These are phyloP conservation scores for Cydonia oblonga DNA, from an alignment of 331 rosid genomes.

Conservation along the genomic window DNA sequence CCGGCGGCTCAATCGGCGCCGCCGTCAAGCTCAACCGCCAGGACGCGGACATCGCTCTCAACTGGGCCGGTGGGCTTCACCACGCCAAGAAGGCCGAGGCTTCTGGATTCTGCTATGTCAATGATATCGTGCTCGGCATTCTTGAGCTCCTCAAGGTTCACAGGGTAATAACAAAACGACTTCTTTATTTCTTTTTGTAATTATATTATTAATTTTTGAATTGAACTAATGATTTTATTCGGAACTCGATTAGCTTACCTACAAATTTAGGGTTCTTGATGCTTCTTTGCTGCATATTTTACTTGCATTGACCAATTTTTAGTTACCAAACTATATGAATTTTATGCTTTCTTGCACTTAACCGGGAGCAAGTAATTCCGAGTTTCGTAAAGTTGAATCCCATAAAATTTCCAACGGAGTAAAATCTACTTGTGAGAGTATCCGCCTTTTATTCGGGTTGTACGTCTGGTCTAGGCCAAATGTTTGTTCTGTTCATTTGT, in stretches of 20 bases:
- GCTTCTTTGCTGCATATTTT: not conserved
- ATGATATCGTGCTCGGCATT: constrained; percentile 82
- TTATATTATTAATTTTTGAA: no score
- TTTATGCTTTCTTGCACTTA: not conserved
- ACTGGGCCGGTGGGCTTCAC: constrained; percentile 92
- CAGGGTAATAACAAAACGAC: constrained; percentile 34
- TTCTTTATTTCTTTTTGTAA: not conserved
- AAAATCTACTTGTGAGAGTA: not conserved
- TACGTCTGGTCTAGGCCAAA: not conserved
- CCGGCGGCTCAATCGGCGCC: constrained; percentile 92
- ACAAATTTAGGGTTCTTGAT: not conserved
- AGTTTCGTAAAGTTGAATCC: not conserved
- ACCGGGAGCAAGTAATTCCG: not conserved
- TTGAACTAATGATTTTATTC: not conserved
- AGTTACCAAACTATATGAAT: not conserved
- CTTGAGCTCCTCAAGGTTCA: constrained; percentile 90
- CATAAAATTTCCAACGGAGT: not conserved
- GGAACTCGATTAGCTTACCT: not conserved
- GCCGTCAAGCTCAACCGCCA: constrained; percentile 61
- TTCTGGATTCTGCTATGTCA: constrained; percentile 79
- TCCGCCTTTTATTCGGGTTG: not conserved
- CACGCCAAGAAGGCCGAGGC: constrained; percentile 95
- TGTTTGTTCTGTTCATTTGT: not conserved
- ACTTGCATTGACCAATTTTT: not conserved
- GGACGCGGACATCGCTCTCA: constrained; percentile 69